Percentiles rank a stretch among this genome's conserved stretches.
These are phyloP conservation scores for Erysimum cheiranthoides DNA, from an alignment of 345 rosid species.

Conservation along the genomic window DNA sequence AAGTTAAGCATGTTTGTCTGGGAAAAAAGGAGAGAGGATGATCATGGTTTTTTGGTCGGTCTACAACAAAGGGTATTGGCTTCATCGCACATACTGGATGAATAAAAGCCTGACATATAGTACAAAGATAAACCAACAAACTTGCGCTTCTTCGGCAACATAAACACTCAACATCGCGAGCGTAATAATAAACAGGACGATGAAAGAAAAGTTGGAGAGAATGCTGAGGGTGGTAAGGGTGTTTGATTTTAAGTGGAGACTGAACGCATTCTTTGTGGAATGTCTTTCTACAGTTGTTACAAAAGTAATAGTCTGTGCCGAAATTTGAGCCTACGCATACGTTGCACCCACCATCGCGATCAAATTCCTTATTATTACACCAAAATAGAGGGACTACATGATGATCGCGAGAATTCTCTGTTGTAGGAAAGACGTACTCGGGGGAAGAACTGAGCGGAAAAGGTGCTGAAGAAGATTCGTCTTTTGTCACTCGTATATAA, in stretches of 20 bases:
- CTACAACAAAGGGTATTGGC: not conserved
- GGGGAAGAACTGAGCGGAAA: not conserved
- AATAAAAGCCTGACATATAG: not conserved
- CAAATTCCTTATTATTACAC: not conserved
- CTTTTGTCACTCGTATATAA: fast-evolving
- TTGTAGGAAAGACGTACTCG: not conserved
- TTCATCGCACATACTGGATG: not conserved
- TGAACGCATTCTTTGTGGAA: not conserved
- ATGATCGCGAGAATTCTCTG: not conserved
- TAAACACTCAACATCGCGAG: not conserved
- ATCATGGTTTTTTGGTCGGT: not conserved
- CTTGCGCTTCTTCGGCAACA: not conserved
- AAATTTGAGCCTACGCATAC: not conserved
- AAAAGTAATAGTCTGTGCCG: not conserved
- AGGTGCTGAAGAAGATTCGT: not conserved
- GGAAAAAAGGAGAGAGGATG: not conserved
- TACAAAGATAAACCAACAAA: not conserved
- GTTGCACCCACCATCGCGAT: not conserved
- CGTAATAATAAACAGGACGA: too few species aligned
- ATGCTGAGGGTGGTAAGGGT: not conserved
- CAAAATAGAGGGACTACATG: not conserved
- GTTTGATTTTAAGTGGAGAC: not conserved
- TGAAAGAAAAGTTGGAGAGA: not conserved
- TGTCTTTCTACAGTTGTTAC: not conserved
- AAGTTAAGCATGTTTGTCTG: not conserved